Base-by-base conservation (phyloP, 805 yeast genomes). In the Yamadazyma paraphyllophila region DNA sequence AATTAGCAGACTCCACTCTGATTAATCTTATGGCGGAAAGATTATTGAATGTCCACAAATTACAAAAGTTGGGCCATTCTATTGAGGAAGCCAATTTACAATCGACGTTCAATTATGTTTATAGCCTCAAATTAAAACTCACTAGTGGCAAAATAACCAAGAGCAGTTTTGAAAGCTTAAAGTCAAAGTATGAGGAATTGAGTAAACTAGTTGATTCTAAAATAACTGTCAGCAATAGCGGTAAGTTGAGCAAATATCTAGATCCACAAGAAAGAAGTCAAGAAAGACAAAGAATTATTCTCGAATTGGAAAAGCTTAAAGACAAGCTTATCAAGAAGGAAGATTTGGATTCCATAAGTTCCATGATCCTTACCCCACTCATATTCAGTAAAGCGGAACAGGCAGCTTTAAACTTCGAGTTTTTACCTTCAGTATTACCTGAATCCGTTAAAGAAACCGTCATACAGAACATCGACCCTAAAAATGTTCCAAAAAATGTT, bases 361-460 rank as follows among this genome's bases (percentile, higher is more conserved):
- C 62, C 6, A 60, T 82, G 43, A 75, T 85, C 35, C 55, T 58
- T 29, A 68, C 65, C 33, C 72, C 63, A 11, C 71, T 72, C 11
- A 62, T 69, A 8, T 78, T 77, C 53, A 50, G 61, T 17, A 58
- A 62, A 7, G 56, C 49, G 2, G 68, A 71, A 43, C 73, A 74
- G 45, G 52, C 59, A 2, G 46, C 50, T 9, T 68, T 85, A 48
- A 76, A 67, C 39, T 65, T 74, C 50, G 63, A 59, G 50, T 86
- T 62, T 66, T 65, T 83, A 54, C 83, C 84, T 46, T 71, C 77
- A 7, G 77, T 81, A 3, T 58, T 74, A 48, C 84, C 90, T 2
- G 79, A 76, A 55, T 56, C 69, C 9, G 71, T 69, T 1, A 61
- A 64, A 10, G 75, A 67, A 17, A 62, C 75, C 13, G 76, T 75